Evolutionary conservation across 805 yeast genomes (phyloP).

Genomic region (Pichia nanzhaoensis): DNA sequence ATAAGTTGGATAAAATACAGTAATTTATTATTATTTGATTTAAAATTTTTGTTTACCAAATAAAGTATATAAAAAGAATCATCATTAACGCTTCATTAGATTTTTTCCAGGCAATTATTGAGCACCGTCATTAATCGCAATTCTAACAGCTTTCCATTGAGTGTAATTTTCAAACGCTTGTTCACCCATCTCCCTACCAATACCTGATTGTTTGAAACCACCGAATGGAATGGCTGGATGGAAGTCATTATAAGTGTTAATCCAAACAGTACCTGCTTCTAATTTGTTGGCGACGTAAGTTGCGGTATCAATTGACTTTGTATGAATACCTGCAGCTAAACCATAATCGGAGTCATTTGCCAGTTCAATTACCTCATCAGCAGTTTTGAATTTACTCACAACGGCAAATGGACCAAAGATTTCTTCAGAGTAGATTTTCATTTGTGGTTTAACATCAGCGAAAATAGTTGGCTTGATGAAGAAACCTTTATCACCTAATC

Average conservation of each 20-base stretch:
- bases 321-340: slow-evolving; percentile 83
- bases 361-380: slow-evolving; percentile 65
- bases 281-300: slow-evolving; percentile 58
- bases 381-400: slow-evolving; percentile 60
- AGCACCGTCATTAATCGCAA: slow-evolving; percentile 25
- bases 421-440: slow-evolving; percentile 79
- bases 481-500: slow-evolving; percentile 63
- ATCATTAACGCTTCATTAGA: background rate
- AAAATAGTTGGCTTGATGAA: slow-evolving; percentile 80
- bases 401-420: slow-evolving; percentile 89
- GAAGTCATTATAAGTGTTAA: slow-evolving; percentile 68
- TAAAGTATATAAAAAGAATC: too few relatives aligned
- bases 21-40: too few relatives aligned
- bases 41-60: too few relatives aligned
- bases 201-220: slow-evolving; percentile 62
- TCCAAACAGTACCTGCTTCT: slow-evolving; percentile 78
- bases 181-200: slow-evolving; percentile 68
- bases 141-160: slow-evolving; percentile 61
- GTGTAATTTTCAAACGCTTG: slow-evolving; percentile 61
- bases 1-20: too few relatives aligned
- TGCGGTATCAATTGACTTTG: slow-evolving; percentile 60
- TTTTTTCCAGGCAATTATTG: slow-evolving; percentile 10
- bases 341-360: slow-evolving; percentile 81
- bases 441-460: slow-evolving; percentile 68
- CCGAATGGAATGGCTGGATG: slow-evolving; percentile 64